Evolutionary conservation across 306 rosid genomes (phyloP).

Genomic region (Lathyrus sativus): DNA sequence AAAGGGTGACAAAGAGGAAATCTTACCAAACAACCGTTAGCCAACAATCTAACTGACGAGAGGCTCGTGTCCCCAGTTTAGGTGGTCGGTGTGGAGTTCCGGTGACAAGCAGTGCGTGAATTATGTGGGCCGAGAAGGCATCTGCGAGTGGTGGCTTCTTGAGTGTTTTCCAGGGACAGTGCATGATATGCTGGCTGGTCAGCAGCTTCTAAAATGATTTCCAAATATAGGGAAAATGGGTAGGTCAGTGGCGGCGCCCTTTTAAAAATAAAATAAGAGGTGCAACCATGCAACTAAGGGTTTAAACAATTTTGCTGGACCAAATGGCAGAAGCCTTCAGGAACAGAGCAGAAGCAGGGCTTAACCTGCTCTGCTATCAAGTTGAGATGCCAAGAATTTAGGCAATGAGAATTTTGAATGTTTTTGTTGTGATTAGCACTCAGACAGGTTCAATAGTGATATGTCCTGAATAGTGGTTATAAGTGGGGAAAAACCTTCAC

Average conservation of each 20-base stretch:
- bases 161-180: background rate
- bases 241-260: background rate
- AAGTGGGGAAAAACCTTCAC: background rate
- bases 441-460: background rate
- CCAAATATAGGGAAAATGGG: background rate
- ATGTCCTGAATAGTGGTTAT: background rate
- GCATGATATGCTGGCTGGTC: background rate
- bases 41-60: background rate
- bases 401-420: background rate
- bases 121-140: background rate
- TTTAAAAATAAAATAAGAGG: background rate
- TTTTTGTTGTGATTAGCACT: background rate
- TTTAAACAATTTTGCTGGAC: background rate
- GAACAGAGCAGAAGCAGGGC: background rate
- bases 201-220: background rate
- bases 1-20: background rate
- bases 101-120: background rate
- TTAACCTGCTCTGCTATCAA: background rate
- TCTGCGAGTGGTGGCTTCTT: background rate
- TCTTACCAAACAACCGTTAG: conserved; percentile 3
- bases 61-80: background rate
- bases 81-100: background rate
- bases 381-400: conserved; percentile 1
- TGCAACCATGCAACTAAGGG: background rate
- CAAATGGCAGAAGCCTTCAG: background rate